phyloP scores from a whole-genome alignment of 495 filamentous ascomycete species.

The Hypoxylon lienhwacheense region DNA sequence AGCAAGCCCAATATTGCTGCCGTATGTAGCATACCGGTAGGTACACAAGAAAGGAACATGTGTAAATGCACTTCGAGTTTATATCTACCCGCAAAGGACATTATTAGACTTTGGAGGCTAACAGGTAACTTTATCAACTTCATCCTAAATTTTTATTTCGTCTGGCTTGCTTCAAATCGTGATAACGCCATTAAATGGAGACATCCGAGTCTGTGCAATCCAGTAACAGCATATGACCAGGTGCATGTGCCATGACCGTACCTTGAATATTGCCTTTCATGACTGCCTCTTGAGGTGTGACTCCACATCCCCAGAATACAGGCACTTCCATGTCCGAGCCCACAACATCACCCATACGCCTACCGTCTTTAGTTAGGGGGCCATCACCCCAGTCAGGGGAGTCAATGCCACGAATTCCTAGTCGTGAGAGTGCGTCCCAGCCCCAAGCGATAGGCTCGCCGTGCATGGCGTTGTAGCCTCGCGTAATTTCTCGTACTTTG shows the following conservation, averaged over 20 bases:
- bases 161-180: too few species aligned
- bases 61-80: too few species aligned
- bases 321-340: constrained; percentile 45
- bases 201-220: neutral
- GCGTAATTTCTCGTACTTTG: constrained; percentile 51
- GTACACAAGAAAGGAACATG: too few species aligned
- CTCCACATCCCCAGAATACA: constrained; percentile 62
- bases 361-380: constrained; percentile 32
- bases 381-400: constrained; percentile 52
- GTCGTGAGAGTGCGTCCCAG: constrained; percentile 51
- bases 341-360: constrained; percentile 20
- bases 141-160: too few species aligned
- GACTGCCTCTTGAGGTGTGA: constrained; percentile 61
- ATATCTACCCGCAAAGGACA: too few species aligned
- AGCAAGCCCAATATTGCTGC: too few species aligned
- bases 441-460: constrained; percentile 65
- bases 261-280: too few species aligned
- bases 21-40: too few species aligned
- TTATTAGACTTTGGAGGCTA: too few species aligned
- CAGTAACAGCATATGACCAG: too few species aligned
- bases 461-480: constrained; percentile 46
- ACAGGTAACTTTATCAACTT: too few species aligned
- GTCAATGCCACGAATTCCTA: constrained; percentile 52
- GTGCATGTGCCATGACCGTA: neutral
- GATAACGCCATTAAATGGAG: neutral